Evolutionary conservation across 2,329 filamentous ascomycete genomes (phyloP), one percentile per base, ranked within the genome.

Genomic region (Atkinsonella texensis): DNA sequence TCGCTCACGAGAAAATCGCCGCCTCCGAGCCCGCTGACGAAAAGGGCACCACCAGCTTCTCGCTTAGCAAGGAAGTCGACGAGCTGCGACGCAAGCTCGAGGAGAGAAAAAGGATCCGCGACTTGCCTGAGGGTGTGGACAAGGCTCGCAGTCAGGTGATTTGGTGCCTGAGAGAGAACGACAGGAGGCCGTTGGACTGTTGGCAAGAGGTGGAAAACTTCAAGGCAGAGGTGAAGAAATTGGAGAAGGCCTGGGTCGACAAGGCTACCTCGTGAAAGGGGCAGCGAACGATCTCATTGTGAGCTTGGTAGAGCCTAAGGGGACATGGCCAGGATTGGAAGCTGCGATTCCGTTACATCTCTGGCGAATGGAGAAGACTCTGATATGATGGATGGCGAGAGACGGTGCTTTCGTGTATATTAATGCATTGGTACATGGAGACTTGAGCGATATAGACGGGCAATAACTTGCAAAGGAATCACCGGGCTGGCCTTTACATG

Each of bases 191-290:
- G 65, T 74, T 96, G 65, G 87, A 96, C 74, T 97, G 91, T 77
- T 96, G 87, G 86, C 79, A 83, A 69, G 89, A 96, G 78, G 89
- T 96, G 23, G 85, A 94, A 72, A 76, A 75, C 18, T 97, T 97
- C 70, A 95, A 90, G 80, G 78, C 79, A 61, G 88, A 95, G 75
- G 90, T 97, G 48, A 81, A 86, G 59, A 82, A 81, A 72, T 69
- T 96, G 69, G 91, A 96, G 79, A 84, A 81, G 70, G 76, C 76
- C 28, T 97, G 94, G 81, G 88, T 96, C 38, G 85, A 94, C 64
- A 88, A 84, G 72, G 82, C 94, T 52, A 78, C 87, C 53, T 55
- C 55, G 45, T 39, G 43, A 46, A 9, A n/a, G 15, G 46, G 32
- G 32, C 18, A 32, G 28, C 7, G 28, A 28, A 28, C 5, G 7